Evolutionary conservation across 1,284 basidiomycete genomes (phyloP), one percentile per base, ranked within the genome.

Genomic region (Porogramme epimiltina): DNA sequence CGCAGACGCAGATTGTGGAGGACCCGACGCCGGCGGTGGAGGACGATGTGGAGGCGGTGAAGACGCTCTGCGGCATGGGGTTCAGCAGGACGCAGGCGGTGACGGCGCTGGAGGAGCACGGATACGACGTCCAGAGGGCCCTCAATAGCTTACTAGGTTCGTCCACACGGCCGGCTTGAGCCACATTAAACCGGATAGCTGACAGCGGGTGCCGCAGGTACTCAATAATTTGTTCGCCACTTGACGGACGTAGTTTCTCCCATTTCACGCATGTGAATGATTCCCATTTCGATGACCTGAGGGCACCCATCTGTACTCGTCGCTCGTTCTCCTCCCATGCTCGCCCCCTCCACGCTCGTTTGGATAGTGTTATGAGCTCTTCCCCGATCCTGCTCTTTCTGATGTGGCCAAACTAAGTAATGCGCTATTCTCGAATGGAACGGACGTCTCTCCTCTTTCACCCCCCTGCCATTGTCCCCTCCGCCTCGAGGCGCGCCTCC

Each of bases 1-100:
- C 75, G 4, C 73, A 76, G 40, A 71, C 53, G 65, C 77, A 51
- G 72, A 82, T 64, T 69, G 67, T 84, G 51, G 78, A 82, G 49
- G 71, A 79, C 15, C 62, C 61, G 6, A 80, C 84, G 4, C 82
- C 87, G 0, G 79, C 78, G 2, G 75, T 77, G 10, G 85, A 85
- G 25, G 89, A 91, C 55, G 91, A 93, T 57, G 83, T 87, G 4
- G 84, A 87, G 58, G 73, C 83, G 0, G 88, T 94, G 28, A 92
- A 89, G 65, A 85, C 87, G 61, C 73, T 94, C 40, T 81, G 80
- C 43, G 79, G 77, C 25, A 93, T 94, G 91, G 91, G 92, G 34
- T 94, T 94, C 74, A 85, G 79, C 60, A 81, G 91, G 43, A 70
- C 75, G n/a, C 85, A 92, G 66, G 88, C 89, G 0, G 79, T 94